Evolutionary conservation across 2,329 filamentous ascomycete genomes (phyloP).

Genomic region (Fusarium kyushuense): DNA sequence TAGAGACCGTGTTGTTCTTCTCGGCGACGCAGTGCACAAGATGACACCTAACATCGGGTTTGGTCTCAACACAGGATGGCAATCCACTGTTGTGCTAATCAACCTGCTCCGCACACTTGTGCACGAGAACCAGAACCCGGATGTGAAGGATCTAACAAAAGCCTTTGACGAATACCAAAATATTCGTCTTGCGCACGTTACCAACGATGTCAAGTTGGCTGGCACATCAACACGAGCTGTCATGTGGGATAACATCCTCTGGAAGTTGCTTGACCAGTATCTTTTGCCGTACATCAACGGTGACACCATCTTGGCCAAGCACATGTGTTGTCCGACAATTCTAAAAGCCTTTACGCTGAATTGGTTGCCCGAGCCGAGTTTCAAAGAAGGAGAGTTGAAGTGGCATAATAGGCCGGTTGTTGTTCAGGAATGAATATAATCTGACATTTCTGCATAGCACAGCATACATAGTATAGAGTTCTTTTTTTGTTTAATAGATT

Average conservation of each 20-base stretch:
- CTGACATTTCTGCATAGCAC: neutral
- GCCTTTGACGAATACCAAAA: constrained; percentile 21
- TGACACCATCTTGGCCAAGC: constrained; percentile 27
- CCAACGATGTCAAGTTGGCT: constrained; percentile 21
- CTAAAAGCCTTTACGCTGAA: constrained; percentile 26
- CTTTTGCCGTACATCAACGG: constrained; percentile 32
- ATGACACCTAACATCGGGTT: constrained; percentile 40
- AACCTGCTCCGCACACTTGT: constrained; percentile 23
- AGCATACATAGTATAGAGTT: neutral
- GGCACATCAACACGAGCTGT: constrained; percentile 25
- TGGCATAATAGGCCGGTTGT: constrained; percentile 26
- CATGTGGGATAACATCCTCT: constrained; percentile 30
- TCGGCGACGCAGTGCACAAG: constrained; percentile 36
- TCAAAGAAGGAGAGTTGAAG: constrained; percentile 15
- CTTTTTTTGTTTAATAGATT: constrained; percentile 3
- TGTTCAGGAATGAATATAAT: neutral
- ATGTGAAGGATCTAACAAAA: neutral
- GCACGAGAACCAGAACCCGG: neutral
- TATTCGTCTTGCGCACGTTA: neutral
- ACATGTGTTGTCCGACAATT: constrained; percentile 30
- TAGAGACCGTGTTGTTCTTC: constrained; percentile 31
- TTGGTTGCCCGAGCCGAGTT: constrained; percentile 34
- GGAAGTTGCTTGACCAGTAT: constrained; percentile 30
- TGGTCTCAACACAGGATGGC: constrained; percentile 38
- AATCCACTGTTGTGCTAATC: constrained; percentile 24